Percentiles rank a stretch among this genome's conserved stretches.
Conservation (phyloP, 1,284 basidiomycete species). For the Ceraceosorus guamensis region DNA sequence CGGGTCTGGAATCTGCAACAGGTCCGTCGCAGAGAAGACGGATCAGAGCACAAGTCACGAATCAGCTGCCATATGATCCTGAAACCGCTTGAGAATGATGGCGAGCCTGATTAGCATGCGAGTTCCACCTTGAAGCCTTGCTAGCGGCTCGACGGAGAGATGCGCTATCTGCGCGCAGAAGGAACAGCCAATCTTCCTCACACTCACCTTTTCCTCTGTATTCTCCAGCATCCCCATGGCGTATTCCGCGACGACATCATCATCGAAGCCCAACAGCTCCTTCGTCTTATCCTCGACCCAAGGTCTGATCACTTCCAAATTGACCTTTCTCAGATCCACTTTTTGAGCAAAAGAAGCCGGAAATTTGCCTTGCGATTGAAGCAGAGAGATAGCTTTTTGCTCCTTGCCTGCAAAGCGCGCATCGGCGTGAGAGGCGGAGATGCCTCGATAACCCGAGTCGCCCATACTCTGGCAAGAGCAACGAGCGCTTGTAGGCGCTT, state of each 20-base stretch:
- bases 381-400: slow-evolving; percentile 71
- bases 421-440: slow-evolving; percentile 41
- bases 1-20: slow-evolving; percentile 63
- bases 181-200: no score
- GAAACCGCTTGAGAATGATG: background rate
- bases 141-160: no score
- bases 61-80: background rate
- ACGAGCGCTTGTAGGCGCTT: no score
- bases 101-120: no score
- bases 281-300: slow-evolving; percentile 90
- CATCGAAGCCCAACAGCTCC: slow-evolving; percentile 84
- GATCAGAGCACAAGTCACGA: background rate
- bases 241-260: slow-evolving; percentile 94
- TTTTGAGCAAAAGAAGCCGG: slow-evolving; percentile 61
- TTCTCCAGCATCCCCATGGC: slow-evolving; percentile 88
- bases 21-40: background rate
- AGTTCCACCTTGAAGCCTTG: no score
- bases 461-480: background rate
- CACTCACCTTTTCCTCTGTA: slow-evolving; percentile 65
- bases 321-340: slow-evolving; percentile 94
- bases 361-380: slow-evolving; percentile 85
- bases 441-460: slow-evolving; percentile 14
- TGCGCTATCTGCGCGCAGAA: no score
- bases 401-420: slow-evolving; percentile 89
- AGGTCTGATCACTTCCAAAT: slow-evolving; percentile 64